These are phyloP conservation scores for Pisolithus marmoratus DNA, from an alignment of 768 basidiomycete species.

Conservation along the genomic window DNA sequence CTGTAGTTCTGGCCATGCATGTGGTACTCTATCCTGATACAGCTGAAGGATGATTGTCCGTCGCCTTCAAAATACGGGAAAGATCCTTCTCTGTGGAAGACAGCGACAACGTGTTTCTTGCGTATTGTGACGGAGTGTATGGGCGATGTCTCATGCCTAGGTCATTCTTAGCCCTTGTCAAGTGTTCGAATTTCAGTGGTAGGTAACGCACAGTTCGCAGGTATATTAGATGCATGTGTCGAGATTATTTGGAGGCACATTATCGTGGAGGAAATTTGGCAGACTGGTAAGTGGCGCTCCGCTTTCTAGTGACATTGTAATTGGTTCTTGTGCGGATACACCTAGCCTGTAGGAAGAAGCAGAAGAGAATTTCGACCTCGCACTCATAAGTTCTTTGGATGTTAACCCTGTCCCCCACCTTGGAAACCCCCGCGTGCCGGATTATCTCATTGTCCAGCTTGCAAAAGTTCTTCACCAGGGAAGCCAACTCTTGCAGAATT, in stretches of 20 bases:
- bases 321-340: slow-evolving; percentile 52
- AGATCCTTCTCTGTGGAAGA: slow-evolving; percentile 90
- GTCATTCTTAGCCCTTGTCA: slow-evolving; percentile 38
- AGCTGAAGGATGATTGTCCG: slow-evolving; percentile 93
- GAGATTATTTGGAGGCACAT: slow-evolving; percentile 85
- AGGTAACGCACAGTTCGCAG: slow-evolving; percentile 25
- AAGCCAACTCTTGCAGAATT: slow-evolving; percentile 51
- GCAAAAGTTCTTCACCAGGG: slow-evolving; percentile 69
- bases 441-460: slow-evolving; percentile 60
- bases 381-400: slow-evolving; percentile 74
- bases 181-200: not conserved
- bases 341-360: slow-evolving; percentile 56
- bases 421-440: slow-evolving; percentile 63
- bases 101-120: slow-evolving; percentile 79
- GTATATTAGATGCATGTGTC: slow-evolving; percentile 54
- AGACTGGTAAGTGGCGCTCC: slow-evolving; percentile 58
- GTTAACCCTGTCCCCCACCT: slow-evolving; percentile 74
- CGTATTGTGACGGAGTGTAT: slow-evolving; percentile 65
- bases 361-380: slow-evolving; percentile 83
- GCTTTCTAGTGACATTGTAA: not conserved
- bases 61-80: slow-evolving; percentile 82
- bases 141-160: slow-evolving; percentile 44
- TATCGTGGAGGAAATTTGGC: slow-evolving; percentile 75
- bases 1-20: slow-evolving; percentile 46
- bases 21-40: slow-evolving; percentile 86